Percentiles rank a stretch among this genome's conserved stretches.
These are phyloP conservation scores for Gossypium raimondii DNA, from an alignment of 345 rosid species.

Conservation along the genomic window DNA sequence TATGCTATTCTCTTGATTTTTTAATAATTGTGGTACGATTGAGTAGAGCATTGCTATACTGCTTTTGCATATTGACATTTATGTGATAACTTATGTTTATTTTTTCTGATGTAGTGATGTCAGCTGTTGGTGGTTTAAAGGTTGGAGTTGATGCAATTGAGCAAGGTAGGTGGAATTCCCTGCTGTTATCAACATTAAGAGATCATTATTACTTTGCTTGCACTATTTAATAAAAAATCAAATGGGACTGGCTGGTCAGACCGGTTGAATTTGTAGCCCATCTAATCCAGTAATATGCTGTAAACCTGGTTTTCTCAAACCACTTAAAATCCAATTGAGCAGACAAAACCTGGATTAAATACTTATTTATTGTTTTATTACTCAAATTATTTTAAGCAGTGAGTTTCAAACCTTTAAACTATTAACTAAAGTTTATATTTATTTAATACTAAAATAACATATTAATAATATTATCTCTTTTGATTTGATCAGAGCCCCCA, in stretches of 20 bases:
- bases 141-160: conserved; percentile 71
- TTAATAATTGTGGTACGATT: not conserved
- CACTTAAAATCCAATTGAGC: not conserved
- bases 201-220: not conserved
- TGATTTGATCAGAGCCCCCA: not conserved
- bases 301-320: not conserved
- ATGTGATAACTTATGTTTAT: not conserved
- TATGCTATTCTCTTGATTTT: conserved; percentile 14
- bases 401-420: not conserved
- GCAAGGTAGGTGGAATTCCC: conserved; percentile 47
- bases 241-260: too few relatives aligned
- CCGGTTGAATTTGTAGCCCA: too few relatives aligned
- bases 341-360: not conserved
- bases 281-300: not conserved
- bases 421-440: not conserved
- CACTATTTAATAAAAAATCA: not conserved
- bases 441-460: not conserved
- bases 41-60: not conserved
- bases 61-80: conserved; percentile 1
- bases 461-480: not conserved
- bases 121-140: conserved; percentile 96
- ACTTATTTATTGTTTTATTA: not conserved
- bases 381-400: not conserved
- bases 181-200: not conserved
- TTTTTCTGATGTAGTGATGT: conserved; percentile 62